Evolutionary conservation across 805 yeast genomes (phyloP).

Genomic region (Middelhovenomyces tepae): DNA sequence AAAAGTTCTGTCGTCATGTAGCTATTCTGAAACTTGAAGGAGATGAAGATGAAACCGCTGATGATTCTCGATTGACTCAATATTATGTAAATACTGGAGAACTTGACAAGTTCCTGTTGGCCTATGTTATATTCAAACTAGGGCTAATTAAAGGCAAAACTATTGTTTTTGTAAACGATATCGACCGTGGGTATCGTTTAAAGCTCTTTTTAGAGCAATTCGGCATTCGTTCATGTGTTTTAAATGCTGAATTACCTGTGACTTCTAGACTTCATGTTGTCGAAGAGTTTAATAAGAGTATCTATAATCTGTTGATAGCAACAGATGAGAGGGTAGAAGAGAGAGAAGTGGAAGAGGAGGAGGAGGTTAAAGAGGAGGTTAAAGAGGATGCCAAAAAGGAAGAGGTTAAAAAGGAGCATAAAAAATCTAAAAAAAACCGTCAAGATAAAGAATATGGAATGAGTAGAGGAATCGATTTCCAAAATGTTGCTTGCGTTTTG

Average conservation of each 20-base stretch:
- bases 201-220: slow-evolving; percentile 89
- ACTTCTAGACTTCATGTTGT: slow-evolving; percentile 92
- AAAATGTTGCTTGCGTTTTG: slow-evolving; percentile 90
- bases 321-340: no score
- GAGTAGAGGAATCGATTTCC: slow-evolving; percentile 94
- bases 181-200: slow-evolving; percentile 90
- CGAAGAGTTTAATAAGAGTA: slow-evolving; percentile 87
- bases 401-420: slow-evolving; percentile 12
- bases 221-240: slow-evolving; percentile 79
- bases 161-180: slow-evolving; percentile 80
- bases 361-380: slow-evolving; percentile 15
- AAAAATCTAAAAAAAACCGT: slow-evolving; percentile 22
- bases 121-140: slow-evolving; percentile 87
- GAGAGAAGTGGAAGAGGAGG: slow-evolving; percentile 17
- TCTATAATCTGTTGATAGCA: slow-evolving; percentile 81
- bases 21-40: slow-evolving; percentile 75
- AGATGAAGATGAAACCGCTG: slow-evolving; percentile 40
- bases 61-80: slow-evolving; percentile 54
- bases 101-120: slow-evolving; percentile 79
- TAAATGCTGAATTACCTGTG: slow-evolving; percentile 87
- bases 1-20: slow-evolving; percentile 69
- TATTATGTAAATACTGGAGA: slow-evolving; percentile 82
- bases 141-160: slow-evolving; percentile 81
- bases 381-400: slow-evolving; percentile 8
- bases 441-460: slow-evolving; percentile 82